Conservation (phyloP, 805 yeast species). For the Pichia scutulata region DNA sequence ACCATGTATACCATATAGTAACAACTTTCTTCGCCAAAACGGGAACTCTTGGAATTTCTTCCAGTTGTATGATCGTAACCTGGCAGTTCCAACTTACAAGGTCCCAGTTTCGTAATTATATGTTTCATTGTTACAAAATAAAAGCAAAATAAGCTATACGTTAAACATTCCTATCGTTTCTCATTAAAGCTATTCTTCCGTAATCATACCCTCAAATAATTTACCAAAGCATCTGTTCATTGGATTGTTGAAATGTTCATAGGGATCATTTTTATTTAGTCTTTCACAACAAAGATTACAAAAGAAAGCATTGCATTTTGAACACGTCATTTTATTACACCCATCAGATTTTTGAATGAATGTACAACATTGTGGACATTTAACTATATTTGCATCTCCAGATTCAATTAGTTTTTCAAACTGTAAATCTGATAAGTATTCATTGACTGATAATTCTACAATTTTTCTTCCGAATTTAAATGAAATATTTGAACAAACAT, state of each 20-base stretch:
- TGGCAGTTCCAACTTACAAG: too few species aligned
- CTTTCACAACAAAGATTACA: slow-evolving; percentile 48
- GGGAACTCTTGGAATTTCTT: too few species aligned
- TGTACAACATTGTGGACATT: slow-evolving; percentile 46
- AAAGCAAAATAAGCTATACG: too few species aligned
- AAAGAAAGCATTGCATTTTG: slow-evolving; percentile 39
- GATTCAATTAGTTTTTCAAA: slow-evolving; percentile 37
- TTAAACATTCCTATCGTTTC: neutral
- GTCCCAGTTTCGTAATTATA: too few species aligned
- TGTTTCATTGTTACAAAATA: neutral
- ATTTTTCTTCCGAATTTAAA: slow-evolving; percentile 39
- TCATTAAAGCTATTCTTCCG: slow-evolving; percentile 21
- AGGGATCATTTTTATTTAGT: slow-evolving; percentile 36
- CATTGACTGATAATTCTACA: slow-evolving; percentile 36
- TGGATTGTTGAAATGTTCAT: slow-evolving; percentile 42
- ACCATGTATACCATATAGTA: too few species aligned
- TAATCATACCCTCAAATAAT: slow-evolving; percentile 44
- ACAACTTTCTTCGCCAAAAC: too few species aligned
- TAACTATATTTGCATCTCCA: slow-evolving; percentile 34
- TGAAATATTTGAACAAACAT: slow-evolving; percentile 21
- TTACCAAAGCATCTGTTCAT: slow-evolving; percentile 38
- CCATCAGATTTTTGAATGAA: slow-evolving; percentile 52
- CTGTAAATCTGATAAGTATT: slow-evolving; percentile 38
- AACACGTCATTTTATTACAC: slow-evolving; percentile 56
- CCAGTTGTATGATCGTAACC: too few species aligned